Evolutionary conservation across 768 basidiomycete species (phyloP), one percentile per base, ranked within the genome.

Genomic region (Trametes maxima): DNA sequence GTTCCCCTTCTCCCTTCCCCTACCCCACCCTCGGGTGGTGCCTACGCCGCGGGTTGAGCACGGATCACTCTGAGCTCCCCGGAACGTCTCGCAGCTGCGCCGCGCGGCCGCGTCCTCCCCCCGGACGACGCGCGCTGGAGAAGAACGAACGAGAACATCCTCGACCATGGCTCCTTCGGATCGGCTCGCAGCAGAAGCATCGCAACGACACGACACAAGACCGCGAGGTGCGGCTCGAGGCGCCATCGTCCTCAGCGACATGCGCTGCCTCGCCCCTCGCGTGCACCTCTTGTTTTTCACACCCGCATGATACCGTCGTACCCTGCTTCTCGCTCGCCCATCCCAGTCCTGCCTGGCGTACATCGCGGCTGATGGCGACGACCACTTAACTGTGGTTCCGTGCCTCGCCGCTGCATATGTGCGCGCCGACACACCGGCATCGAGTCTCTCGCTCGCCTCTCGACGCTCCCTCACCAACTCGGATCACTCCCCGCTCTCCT

Each of bases 331-430:
- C 56, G 58, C 65, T 65, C 57, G 54, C 54, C 59, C 54, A 42
- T 59, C 68, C 60, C 60, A 70, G 69, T 76, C 83, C 75, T 71
- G 78, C 82, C 86, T 73, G 66, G 66, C 72, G 66, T 67, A 64
- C 62, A 63, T 59, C 51, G 43, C 63, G 62, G 66, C 65, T 73
- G 84, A 84, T 82, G 80, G 82, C 82, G 86, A 87, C 86, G 87
- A 89, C 86, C 88, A 83, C 88, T 90, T 90, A 59, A 73, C 69
- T 90, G 89, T 82, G 88, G 88, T 88, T 85, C 79, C 85, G 87
- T 86, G 81, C 82, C 82, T 87, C 86, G 85, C 80, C 63, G 65
- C 64, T 49, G 63, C 51, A 53, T 21, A 64, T 56, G 59, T 63
- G 79, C 80, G 77, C 78, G 86, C 88, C 88, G 76, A 91, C 71